Evolutionary conservation across 2,329 filamentous ascomycete species (phyloP).

Genomic region (Neocucurbitaria cava): DNA sequence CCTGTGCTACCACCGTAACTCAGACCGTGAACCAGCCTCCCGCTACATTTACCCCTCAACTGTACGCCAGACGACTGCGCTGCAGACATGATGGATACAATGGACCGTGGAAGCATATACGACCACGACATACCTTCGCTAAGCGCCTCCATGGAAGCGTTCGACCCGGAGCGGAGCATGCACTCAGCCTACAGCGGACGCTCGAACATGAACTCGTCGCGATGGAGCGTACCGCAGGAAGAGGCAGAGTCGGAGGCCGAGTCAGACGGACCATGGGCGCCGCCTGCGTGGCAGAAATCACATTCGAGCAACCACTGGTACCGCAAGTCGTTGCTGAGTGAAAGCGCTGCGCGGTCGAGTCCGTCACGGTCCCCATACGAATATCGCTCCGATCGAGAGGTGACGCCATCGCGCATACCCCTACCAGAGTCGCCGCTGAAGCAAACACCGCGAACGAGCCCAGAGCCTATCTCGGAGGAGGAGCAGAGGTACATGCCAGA

Average conservation of each 20-base stretch:
- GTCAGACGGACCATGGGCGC: conserved; percentile 65
- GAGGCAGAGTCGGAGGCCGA: conserved; percentile 54
- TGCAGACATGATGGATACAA: conserved; percentile 35
- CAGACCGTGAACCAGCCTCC: conserved; percentile 26
- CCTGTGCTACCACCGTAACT: conserved; percentile 31
- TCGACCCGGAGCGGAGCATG: conserved; percentile 47
- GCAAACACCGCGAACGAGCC: conserved; percentile 62
- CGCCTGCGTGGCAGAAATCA: conserved; percentile 68
- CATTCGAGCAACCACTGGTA: conserved; percentile 64
- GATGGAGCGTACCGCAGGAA: conserved; percentile 45
- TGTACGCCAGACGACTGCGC: conserved; percentile 7
- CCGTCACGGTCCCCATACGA: conserved; percentile 66
- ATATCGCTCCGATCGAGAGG: conserved; percentile 60
- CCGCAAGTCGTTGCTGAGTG: conserved; percentile 50
- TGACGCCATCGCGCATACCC: conserved; percentile 64
- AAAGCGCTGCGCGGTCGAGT: conserved; percentile 47
- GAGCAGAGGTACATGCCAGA: conserved; percentile 36
- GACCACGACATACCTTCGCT: conserved; percentile 49
- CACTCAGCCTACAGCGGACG: conserved; percentile 57
- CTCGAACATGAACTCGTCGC: conserved; percentile 67
- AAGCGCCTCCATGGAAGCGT: conserved; percentile 48
- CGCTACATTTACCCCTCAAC: conserved; percentile 3
- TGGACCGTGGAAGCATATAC: conserved; percentile 45
- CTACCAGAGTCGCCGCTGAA: conserved; percentile 67
- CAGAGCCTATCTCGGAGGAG: conserved; percentile 50